Percentiles rank a stretch among this genome's conserved stretches.
phyloP scores from a whole-genome alignment of 2,329 filamentous ascomycete species.

The Anisogramma anomala region DNA sequence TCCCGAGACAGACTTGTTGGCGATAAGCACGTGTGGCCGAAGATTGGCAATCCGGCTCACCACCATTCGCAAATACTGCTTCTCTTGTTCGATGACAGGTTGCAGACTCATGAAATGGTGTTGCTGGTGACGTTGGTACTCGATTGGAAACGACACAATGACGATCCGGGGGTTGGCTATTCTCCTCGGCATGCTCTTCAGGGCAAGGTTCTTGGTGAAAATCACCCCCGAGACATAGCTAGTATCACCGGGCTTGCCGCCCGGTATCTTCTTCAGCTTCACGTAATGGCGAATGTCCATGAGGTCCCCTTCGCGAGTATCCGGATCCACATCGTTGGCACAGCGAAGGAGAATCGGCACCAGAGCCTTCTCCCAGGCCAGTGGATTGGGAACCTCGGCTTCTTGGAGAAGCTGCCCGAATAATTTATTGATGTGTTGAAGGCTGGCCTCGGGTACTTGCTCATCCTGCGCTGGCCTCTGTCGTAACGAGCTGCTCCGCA shows the following conservation, averaged over 20 bases:
- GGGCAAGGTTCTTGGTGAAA: constrained; percentile 90
- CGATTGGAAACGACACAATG: constrained; percentile 88
- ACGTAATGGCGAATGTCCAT: constrained; percentile 98
- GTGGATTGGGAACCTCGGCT: constrained; percentile 56
- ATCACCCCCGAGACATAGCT: constrained; percentile 95
- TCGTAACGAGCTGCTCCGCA: constrained; percentile 74
- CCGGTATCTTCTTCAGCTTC: constrained; percentile 92
- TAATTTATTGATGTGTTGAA: constrained; percentile 78
- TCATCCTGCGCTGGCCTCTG: constrained; percentile 62
- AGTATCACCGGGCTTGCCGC: constrained; percentile 80
- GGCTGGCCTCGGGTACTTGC: constrained; percentile 75
- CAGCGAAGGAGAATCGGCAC: constrained; percentile 83
- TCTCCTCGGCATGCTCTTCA: constrained; percentile 90
- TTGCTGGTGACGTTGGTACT: constrained; percentile 81
- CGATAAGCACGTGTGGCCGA: constrained; percentile 75
- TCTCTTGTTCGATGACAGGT: constrained; percentile 91
- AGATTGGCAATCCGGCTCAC: constrained; percentile 84
- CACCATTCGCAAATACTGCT: constrained; percentile 82
- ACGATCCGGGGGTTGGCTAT: constrained; percentile 77
- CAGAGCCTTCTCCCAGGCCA: constrained; percentile 80
- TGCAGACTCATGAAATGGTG: constrained; percentile 97
- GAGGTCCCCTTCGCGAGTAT: constrained; percentile 80
- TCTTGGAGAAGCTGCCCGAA: constrained; percentile 75
- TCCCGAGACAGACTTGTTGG: constrained; percentile 85
- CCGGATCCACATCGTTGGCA: constrained; percentile 87